phyloP scores from a whole-genome alignment of 2,329 filamentous ascomycete species.

The Ophiostoma populinum region DNA sequence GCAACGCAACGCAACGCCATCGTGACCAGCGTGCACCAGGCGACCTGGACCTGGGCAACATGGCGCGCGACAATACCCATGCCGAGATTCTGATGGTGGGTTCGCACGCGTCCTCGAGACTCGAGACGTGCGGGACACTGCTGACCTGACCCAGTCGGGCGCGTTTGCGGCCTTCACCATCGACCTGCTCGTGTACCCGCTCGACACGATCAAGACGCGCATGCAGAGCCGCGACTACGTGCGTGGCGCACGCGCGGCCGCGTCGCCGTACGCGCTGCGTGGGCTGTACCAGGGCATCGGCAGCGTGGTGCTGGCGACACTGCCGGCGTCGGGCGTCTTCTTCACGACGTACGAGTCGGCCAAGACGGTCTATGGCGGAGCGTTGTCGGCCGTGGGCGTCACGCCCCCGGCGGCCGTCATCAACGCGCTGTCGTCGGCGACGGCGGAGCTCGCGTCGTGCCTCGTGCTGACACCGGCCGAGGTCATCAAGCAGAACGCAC shows the following conservation, averaged over 20 bases:
- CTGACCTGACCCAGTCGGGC: constrained; percentile 43
- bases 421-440: constrained; percentile 55
- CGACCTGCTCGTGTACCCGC: constrained; percentile 69
- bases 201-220: constrained; percentile 81
- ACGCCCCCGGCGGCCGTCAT: constrained; percentile 41
- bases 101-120: no score
- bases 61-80: not conserved
- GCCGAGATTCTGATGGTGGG: not conserved
- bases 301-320: constrained; percentile 66
- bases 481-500: constrained; percentile 85
- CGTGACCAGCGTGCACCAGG: no score
- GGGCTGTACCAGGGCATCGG: constrained; percentile 80
- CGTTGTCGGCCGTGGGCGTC: constrained; percentile 20
- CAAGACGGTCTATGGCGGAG: constrained; percentile 42
- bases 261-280: constrained; percentile 34
- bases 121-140: no score
- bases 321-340: constrained; percentile 81
- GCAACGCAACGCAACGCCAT: no score
- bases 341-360: constrained; percentile 77
- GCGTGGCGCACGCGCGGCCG: constrained; percentile 10
- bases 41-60: no score
- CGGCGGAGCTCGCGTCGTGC: constrained; percentile 71
- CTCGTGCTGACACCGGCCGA: constrained; percentile 76
- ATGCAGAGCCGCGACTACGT: constrained; percentile 64
- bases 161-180: constrained; percentile 74